Conservation (phyloP, 140 eudicot genomes). For the Erigeron philadelphicus region DNA sequence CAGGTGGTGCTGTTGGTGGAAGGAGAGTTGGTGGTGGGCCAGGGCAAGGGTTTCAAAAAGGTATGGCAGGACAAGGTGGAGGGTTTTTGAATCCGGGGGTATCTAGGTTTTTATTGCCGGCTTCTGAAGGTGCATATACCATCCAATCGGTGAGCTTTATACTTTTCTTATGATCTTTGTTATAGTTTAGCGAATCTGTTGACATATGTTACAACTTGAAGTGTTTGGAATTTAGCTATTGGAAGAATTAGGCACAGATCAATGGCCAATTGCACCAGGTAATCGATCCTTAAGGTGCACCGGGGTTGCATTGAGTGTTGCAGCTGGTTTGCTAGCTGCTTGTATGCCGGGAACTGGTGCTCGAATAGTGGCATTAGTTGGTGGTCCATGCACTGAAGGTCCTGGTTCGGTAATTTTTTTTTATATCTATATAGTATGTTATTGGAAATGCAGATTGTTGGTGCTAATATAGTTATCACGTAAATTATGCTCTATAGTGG, state of each 20-base stretch:
- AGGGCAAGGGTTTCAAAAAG: constrained; percentile 39
- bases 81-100: constrained; percentile 41
- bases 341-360: constrained; percentile 75
- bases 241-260: constrained; percentile 82
- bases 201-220: constrained; percentile 7
- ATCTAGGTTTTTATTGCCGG: constrained; percentile 58
- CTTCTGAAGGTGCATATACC: constrained; percentile 65
- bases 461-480: neutral
- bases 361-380: constrained; percentile 74
- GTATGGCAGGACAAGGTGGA: constrained; percentile 18
- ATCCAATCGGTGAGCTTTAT: constrained; percentile 48
- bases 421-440: neutral
- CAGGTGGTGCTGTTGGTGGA: constrained; percentile 26
- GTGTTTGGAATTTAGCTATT: constrained; percentile 45
- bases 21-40: constrained; percentile 28
- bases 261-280: constrained; percentile 84
- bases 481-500: neutral
- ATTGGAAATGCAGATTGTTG: constrained; percentile 11
- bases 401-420: constrained; percentile 73
- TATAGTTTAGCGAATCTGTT: neutral
- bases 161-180: constrained; percentile 11
- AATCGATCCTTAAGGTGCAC: constrained; percentile 79
- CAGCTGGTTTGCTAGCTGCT: constrained; percentile 76
- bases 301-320: constrained; percentile 91
- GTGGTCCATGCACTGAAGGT: constrained; percentile 99